These are phyloP conservation scores for Boletus tomentosulus DNA, from an alignment of 768 basidiomycete genomes.

Conservation along the genomic window DNA sequence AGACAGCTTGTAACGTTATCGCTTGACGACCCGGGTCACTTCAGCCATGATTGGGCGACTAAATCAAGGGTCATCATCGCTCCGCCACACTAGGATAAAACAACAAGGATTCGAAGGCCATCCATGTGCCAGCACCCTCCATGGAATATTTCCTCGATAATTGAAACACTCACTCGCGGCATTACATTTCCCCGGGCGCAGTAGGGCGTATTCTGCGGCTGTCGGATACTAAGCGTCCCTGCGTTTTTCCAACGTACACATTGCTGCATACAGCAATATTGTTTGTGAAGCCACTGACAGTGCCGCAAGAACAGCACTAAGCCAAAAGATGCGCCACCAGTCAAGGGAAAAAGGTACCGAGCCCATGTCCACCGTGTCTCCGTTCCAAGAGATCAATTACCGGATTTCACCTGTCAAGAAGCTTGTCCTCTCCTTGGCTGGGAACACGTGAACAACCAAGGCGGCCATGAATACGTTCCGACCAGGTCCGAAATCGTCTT, in stretches of 20 bases:
- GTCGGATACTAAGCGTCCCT: neutral
- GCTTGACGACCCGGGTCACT: conserved; percentile 6
- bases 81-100: neutral
- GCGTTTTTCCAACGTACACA: conserved; percentile 1
- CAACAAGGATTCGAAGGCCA: neutral
- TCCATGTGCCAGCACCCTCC: neutral
- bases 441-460: conserved; percentile 8
- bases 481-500: neutral
- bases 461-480: neutral
- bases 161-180: conserved; percentile 8
- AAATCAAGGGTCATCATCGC: conserved; percentile 2
- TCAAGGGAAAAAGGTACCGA: conserved; percentile 7
- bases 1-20: conserved; percentile 23
- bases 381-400: conserved; percentile 9
- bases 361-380: conserved; percentile 2
- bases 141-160: neutral
- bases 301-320: conserved; percentile 4
- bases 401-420: conserved; percentile 10
- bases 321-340: conserved; percentile 4
- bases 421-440: conserved; percentile 2
- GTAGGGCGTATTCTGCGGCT: conserved; percentile 4
- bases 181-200: neutral
- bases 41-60: conserved; percentile 5
- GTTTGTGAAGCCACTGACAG: conserved; percentile 8
- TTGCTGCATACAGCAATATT: conserved; percentile 5